Conservation (phyloP, 108 stramenopile genomes). For the Thalassiosira profunda region DNA sequence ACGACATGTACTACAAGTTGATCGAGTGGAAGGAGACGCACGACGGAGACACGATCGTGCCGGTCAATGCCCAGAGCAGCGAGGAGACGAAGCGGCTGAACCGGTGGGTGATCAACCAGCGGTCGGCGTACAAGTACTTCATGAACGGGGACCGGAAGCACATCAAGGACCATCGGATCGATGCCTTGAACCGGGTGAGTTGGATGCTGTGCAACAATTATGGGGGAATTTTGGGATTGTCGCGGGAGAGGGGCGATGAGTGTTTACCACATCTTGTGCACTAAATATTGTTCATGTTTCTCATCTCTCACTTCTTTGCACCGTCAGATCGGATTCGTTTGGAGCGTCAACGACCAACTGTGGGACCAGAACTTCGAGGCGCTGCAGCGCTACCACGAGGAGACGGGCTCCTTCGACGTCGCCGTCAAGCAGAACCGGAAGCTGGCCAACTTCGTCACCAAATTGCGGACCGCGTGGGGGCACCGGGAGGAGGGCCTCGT, state of each 20-base stretch:
- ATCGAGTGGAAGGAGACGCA: slow-evolving; percentile 14
- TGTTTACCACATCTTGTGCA: neutral
- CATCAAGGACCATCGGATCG: slow-evolving; percentile 53
- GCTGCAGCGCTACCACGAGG: neutral
- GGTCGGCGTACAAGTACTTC: slow-evolving; percentile 22
- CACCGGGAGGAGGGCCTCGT: neutral
- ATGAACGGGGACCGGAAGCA: slow-evolving; percentile 32
- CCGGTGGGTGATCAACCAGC: slow-evolving; percentile 23
- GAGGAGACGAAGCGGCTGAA: slow-evolving; percentile 1
- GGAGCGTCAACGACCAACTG: slow-evolving; percentile 12
- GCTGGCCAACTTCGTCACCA: neutral
- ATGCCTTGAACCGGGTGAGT: slow-evolving; percentile 44
- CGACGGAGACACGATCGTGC: slow-evolving; percentile 5
- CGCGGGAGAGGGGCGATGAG: neutral
- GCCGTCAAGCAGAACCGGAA: slow-evolving; percentile 2
- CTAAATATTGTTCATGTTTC: neutral
- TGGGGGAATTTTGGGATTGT: neutral
- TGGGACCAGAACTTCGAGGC: slow-evolving; percentile 12
- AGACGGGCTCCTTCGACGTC: neutral
- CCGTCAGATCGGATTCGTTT: slow-evolving; percentile 15
- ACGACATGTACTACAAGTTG: slow-evolving; percentile 17
- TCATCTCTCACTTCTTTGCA: neutral
- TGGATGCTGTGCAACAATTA: too few relatives aligned
- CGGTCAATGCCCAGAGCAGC: slow-evolving; percentile 1
- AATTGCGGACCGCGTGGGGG: neutral